Evolutionary conservation across 2,329 filamentous ascomycete genomes (phyloP), one percentile per base, ranked within the genome.

Genomic region (Arthroderma uncinatum): DNA sequence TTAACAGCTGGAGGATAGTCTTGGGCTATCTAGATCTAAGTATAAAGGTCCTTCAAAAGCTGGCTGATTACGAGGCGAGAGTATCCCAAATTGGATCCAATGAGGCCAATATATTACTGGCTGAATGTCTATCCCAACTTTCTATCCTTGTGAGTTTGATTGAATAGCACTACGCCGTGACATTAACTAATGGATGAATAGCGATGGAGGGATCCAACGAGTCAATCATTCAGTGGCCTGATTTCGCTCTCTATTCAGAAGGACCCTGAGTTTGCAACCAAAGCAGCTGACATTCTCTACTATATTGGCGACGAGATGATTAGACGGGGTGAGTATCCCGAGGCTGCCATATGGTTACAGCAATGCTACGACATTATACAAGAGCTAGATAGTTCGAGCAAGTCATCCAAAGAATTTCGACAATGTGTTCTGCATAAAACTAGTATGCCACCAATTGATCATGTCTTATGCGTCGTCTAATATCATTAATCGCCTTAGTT

Each of bases 261-360:
- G 1, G 77, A 83, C 44, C 69, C 78, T 0, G 60, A 70, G 1
- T 77, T 77, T 1, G 75, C 78, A 1, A 85, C 91, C 67, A 76
- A 74, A 37, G 71, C 91, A 44, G 79, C 83, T 2, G 84, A 89
- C 63, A 73, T 85, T 1, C 75, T 90, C 6, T 87, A 84, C 61
- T 82, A 86, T 59, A 86, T 95, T 40, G 89, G 89, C 2, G 82
- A 78, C 52, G 76, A 78, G 12, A 70, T 85, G 12, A 68, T 82
- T 1, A 68, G 66, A 2, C 79, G 78, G 54, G 71, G 76, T 6
- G 76, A 86, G 54, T 78, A 77, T 60, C 64, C 71, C 0, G 66
- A 78, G 47, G 85, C 88, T 0, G 67, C 78, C 1, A 83, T 79
- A 64, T 97, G 92, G 93, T 73, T 95, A 0, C 78, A 84, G 57